Conservation (phyloP, 2,329 filamentous ascomycete species). For the Monilinia vaccinii-corymbosi region DNA sequence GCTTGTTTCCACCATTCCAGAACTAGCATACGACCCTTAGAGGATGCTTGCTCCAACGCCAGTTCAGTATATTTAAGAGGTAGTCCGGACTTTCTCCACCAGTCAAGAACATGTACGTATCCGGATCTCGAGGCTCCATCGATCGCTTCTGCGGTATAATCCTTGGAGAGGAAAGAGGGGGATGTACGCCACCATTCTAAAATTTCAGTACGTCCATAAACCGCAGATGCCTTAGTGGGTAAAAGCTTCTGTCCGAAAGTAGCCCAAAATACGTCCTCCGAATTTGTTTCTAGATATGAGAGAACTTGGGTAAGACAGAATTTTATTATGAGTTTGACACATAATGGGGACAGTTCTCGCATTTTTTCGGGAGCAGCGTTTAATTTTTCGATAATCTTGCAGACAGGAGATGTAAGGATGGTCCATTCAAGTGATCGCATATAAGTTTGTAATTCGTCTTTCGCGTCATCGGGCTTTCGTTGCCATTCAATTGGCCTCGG, state of each 20-base stretch:
- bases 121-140: constrained; percentile 82
- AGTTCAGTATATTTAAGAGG: constrained; percentile 77
- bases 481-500: constrained; percentile 65
- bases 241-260: constrained; percentile 76
- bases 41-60: constrained; percentile 79
- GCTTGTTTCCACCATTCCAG: constrained; percentile 89
- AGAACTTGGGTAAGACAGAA: constrained; percentile 78
- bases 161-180: constrained; percentile 72
- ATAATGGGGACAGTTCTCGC: constrained; percentile 63
- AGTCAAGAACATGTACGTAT: constrained; percentile 77
- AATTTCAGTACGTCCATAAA: constrained; percentile 76
- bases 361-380: constrained; percentile 62
- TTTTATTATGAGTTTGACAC: constrained; percentile 83
- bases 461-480: constrained; percentile 48
- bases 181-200: constrained; percentile 88
- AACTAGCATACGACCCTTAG: constrained; percentile 74
- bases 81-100: constrained; percentile 79
- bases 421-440: constrained; percentile 79
- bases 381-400: constrained; percentile 65
- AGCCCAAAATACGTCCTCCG: constrained; percentile 71
- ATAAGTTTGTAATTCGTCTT: constrained; percentile 60
- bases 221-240: constrained; percentile 78
- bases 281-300: constrained; percentile 56
- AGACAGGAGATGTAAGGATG: constrained; percentile 62
- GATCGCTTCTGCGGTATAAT: constrained; percentile 67